Conservation (phyloP, 108 stramenopile species). For the Cyclotella baltica region DNA sequence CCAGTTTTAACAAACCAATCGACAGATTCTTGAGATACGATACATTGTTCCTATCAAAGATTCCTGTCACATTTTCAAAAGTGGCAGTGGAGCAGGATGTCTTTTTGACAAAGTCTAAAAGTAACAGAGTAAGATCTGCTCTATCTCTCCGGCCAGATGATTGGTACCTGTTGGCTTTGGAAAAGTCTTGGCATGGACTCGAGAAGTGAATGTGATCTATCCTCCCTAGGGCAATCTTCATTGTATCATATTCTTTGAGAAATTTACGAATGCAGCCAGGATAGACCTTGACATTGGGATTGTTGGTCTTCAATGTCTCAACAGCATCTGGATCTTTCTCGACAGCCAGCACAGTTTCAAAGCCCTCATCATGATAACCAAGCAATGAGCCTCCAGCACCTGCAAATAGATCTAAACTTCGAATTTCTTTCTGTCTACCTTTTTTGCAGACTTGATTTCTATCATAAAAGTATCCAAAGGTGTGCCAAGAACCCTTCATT, state of each 20-base stretch:
- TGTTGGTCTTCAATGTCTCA: conserved; percentile 40
- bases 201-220: conserved; percentile 51
- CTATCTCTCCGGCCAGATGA: conserved; percentile 19
- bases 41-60: conserved; percentile 33
- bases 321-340: conserved; percentile 51
- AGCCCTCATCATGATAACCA: conserved; percentile 45
- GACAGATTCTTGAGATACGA: conserved; percentile 38
- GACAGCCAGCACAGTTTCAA: conserved; percentile 43
- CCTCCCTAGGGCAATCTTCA: conserved; percentile 25
- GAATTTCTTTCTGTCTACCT: conserved; percentile 1
- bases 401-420: conserved; percentile 55
- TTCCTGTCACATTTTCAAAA: conserved; percentile 61
- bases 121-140: conserved; percentile 49
- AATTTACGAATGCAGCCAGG: conserved; percentile 31
- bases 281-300: conserved; percentile 23
- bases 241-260: conserved; percentile 20
- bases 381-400: conserved; percentile 57
- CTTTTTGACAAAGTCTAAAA: conserved; percentile 39
- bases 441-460: background rate
- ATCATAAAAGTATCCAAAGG: conserved; percentile 48
- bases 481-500: conserved; percentile 29
- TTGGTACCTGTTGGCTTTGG: conserved; percentile 41
- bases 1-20: conserved; percentile 32
- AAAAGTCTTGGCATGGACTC: conserved; percentile 59
- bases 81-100: conserved; percentile 38